Base-by-base conservation (phyloP, 2,329 filamentous ascomycete species). In the Fusarium begoniae region DNA sequence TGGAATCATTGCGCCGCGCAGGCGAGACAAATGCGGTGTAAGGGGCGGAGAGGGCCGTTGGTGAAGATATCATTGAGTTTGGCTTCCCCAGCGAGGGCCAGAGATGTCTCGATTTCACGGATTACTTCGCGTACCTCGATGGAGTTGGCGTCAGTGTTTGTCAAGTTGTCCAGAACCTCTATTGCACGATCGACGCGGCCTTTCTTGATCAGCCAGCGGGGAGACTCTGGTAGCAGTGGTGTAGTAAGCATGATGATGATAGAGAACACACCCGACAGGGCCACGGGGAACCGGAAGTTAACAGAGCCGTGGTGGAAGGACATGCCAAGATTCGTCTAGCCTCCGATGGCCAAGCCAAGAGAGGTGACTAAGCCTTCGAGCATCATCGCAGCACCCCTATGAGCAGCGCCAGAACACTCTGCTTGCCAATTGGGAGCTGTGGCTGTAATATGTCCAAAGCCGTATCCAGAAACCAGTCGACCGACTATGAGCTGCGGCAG, bases 401-500 rank as follows among this genome's bases (percentile, higher is more conserved):
- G 62, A n/a, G 55, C 37, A 26, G 62, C 62, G 1, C 62, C 62
- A 37, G 62, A 64, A 32, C 62, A 61, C 22, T 61, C 62, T 6
- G 62, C 55, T 8, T 61, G 55, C 62, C 55, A 64, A 14, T 64
- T 64, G 1, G 62, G 55, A 61, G 55, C 62, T 3, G 62, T 64
- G 8, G 55, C 55, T 5, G 62, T 61, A 9, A 64, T 64, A 2
- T 61, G 62, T 8, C 62, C 55, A 4, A 64, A 64, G 3, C 62
- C 62, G 8, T 61, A 61, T 32, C 55, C 55, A 14, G 55, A 64
- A 10, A 64, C 24, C 1, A 64, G 6, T n/a, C 55, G 62, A n/a
- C 62, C 55, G 6, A 64, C 5, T 22, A 61, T 64, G 17, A 64
- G 55, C 32, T 64, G 55, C 2, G 55, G 62, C 0, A 64, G 55